These are phyloP conservation scores for Nephelium lappaceum DNA, from an alignment of 345 rosid species.

Conservation along the genomic window DNA sequence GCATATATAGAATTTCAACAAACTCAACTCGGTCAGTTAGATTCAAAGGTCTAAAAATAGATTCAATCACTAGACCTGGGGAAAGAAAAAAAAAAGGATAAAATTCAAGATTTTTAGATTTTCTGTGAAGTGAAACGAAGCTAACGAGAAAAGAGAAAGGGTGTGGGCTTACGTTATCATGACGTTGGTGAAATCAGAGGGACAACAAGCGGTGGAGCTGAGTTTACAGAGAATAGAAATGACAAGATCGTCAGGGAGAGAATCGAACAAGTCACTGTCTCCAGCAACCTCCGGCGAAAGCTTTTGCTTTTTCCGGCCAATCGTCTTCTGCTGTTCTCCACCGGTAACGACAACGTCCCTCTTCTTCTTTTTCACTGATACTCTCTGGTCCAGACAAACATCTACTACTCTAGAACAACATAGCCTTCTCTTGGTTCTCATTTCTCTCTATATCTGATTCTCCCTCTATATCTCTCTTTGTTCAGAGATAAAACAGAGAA, in stretches of 20 bases:
- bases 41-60: neutral
- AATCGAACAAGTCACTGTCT: constrained; percentile 52
- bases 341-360: constrained; percentile 19
- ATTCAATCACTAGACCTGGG: neutral
- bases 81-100: neutral
- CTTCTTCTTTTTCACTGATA: constrained; percentile 18
- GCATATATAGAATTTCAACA: constrained; percentile 22
- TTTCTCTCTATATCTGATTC: constrained; percentile 23
- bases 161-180: constrained; percentile 58
- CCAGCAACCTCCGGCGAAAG: constrained; percentile 28
- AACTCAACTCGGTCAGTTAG: constrained; percentile 9
- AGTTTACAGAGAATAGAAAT: constrained; percentile 62
- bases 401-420: constrained; percentile 45
- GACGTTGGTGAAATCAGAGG: constrained; percentile 75
- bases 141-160: neutral
- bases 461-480: constrained; percentile 3
- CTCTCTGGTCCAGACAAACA: constrained; percentile 24
- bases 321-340: constrained; percentile 24
- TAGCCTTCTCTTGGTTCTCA: constrained; percentile 60
- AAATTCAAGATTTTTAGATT: too few species aligned
- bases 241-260: constrained; percentile 84
- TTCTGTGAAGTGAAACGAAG: neutral
- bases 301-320: constrained; percentile 42
- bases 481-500: constrained; percentile 25
- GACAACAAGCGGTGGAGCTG: constrained; percentile 57